Conservation (phyloP, 768 basidiomycete species). For the Multifurca ochricompacta region DNA sequence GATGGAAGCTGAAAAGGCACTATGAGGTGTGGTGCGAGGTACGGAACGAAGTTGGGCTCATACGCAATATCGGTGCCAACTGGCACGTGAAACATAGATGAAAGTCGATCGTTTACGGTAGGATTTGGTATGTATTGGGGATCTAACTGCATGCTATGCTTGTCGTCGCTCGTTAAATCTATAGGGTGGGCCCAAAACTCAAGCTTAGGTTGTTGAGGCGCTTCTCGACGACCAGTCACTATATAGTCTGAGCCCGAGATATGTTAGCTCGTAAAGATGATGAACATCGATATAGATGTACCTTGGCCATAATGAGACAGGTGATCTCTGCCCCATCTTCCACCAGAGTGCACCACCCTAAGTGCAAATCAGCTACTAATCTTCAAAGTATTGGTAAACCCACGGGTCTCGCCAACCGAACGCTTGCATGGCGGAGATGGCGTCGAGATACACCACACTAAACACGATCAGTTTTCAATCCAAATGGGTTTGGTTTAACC, state of each 20-base stretch:
- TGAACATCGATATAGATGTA: background rate
- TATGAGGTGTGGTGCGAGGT: background rate
- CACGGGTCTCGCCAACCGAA: background rate
- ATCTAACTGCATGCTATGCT: constrained; percentile 12
- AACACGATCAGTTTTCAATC: background rate
- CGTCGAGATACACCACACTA: constrained; percentile 2
- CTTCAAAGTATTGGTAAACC: background rate
- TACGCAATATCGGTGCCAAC: constrained; percentile 3
- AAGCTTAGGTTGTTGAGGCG: background rate
- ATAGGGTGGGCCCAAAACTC: background rate
- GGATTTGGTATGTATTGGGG: constrained; percentile 8
- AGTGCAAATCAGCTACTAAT: background rate
- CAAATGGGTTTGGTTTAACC: background rate
- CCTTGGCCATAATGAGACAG: constrained; percentile 1
- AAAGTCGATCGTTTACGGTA: constrained; percentile 1
- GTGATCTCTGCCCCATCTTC: background rate
- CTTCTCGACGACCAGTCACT: constrained; percentile 2
- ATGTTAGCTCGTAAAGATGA: background rate
- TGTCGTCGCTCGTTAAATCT: constrained; percentile 8
- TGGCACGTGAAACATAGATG: background rate
- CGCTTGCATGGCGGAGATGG: background rate
- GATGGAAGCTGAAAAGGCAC: constrained; percentile 6
- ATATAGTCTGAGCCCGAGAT: constrained; percentile 1
- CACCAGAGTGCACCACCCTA: background rate
- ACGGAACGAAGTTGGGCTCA: background rate